Evolutionary conservation across 164 flowering plant genomes (phyloP).

Genomic region (Vitis amurensis): DNA sequence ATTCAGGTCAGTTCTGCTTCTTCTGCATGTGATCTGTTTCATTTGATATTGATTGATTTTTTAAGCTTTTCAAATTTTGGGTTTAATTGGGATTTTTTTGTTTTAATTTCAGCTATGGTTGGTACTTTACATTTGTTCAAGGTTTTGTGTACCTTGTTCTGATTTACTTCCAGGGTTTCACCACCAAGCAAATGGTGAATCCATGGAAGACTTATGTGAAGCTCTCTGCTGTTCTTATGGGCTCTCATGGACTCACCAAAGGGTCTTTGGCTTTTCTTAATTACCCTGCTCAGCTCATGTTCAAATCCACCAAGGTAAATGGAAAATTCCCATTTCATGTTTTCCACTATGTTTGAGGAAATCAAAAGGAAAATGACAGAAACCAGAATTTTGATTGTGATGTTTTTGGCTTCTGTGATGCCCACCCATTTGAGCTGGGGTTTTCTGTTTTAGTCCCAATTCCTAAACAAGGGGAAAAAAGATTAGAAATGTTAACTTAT

Average conservation of each 20-base stretch:
- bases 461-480: no score
- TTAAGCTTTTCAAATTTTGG: not conserved
- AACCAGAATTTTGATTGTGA: no score
- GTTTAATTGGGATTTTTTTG: not conserved
- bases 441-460: no score
- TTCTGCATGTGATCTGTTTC: not conserved
- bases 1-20: constrained; percentile 49
- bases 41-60: not conserved
- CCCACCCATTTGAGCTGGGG: no score
- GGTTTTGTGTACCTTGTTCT: constrained; percentile 75
- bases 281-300: constrained; percentile 95
- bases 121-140: constrained; percentile 96
- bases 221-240: constrained; percentile 89
- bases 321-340: no score
- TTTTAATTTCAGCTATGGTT: constrained; percentile 67
- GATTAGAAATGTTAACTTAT: no score
- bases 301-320: constrained; percentile 89
- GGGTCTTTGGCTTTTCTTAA: constrained; percentile 90
- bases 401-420: no score
- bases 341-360: no score
- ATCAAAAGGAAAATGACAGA: no score
- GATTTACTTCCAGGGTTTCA: constrained; percentile 79
- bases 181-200: constrained; percentile 81
- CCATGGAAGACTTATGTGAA: constrained; percentile 79
- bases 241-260: constrained; percentile 88